Base-by-base conservation (phyloP, 1,284 basidiomycete species). In the Rhodotorula sp. region DNA sequence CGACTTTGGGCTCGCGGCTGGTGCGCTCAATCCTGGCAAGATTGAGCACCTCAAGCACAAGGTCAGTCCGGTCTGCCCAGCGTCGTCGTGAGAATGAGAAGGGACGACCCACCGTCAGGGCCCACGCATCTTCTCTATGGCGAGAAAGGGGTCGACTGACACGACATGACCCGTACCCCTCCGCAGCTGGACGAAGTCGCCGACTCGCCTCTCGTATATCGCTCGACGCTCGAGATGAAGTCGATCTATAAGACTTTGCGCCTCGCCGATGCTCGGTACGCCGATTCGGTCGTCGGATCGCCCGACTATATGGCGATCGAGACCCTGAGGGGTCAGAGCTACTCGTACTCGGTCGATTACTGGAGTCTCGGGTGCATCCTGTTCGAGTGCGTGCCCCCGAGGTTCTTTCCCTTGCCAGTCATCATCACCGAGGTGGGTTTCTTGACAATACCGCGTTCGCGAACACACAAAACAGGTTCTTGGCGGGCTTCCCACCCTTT, bases 331-430 rank as follows among this genome's bases (percentile, higher is more conserved):
- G 95, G 92, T 48, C 93, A 94, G 79, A 90, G 93, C 7, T 99
- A 99, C 82, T 90, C 90, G 0, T 96, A 90, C 80, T 91, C 92
- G 0, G 96, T 98, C 66, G 96, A 99, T 82, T 99, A 93, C 79
- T 99, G 96, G 96, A 95, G 93, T 7, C 86, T 99, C 6, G 96
- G 96, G 17, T 99, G 96, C 81, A 99, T 99, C 78, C 83, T 99
- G 42, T 99, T 98, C 83, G 94, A 80, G 75, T 77, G 37, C 29
- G 75, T 64, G 14, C 7, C 26, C 6, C 30, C n/a, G n/a, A n/a
- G n/a, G n/a, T n/a, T n/a, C n/a, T n/a, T 44, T n/a, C 30, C 62
- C 65, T 58, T 49, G 33, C 33, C 33, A 33, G 4, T 33, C 33
- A 33, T 53, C 20, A 14, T 44, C 37, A 22, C 7, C 5, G 29